A percentile compares a stretch with the other conserved stretches of the same genome.
Evolutionary conservation across 306 rosid genomes (phyloP).

Genomic region (Rubus idaeus): DNA sequence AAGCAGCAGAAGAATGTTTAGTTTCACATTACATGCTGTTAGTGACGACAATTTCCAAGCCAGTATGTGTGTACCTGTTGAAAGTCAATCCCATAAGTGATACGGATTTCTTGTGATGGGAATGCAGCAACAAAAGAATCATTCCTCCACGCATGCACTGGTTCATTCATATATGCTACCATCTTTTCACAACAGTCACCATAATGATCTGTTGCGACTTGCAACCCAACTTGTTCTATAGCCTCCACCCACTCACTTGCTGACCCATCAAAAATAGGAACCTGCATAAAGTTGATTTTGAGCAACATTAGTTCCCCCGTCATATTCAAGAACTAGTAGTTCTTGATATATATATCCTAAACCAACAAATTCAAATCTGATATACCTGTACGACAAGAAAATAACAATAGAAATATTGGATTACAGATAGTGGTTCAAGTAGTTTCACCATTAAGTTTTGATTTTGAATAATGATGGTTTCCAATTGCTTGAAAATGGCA

Average conservation of each 20-base stretch:
- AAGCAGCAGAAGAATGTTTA: neutral
- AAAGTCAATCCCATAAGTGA: slow-evolving; percentile 78
- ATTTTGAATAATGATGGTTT: no score
- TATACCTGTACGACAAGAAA: neutral
- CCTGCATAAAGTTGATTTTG: slow-evolving; percentile 38
- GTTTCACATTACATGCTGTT: neutral
- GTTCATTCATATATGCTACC: slow-evolving; percentile 69
- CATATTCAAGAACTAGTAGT: neutral
- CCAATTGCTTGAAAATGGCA: no score
- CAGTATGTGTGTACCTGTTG: slow-evolving; percentile 54
- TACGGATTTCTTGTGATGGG: slow-evolving; percentile 53
- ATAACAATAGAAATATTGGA: no score
- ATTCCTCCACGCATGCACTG: slow-evolving; percentile 59
- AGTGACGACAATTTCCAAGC: slow-evolving; percentile 5
- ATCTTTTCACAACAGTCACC: slow-evolving; percentile 60
- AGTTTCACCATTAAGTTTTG: no score
- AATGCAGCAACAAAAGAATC: slow-evolving; percentile 76
- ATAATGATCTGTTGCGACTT: slow-evolving; percentile 49
- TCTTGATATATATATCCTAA: neutral
- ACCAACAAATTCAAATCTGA: neutral
- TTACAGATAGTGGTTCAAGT: no score
- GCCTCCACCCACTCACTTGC: slow-evolving; percentile 80
- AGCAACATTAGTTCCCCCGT: slow-evolving; percentile 24
- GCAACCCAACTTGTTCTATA: slow-evolving; percentile 62
- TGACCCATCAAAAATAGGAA: slow-evolving; percentile 94